Conservation (phyloP, 2,329 filamentous ascomycete genomes). For the Fusarium sterilihyphosum region DNA sequence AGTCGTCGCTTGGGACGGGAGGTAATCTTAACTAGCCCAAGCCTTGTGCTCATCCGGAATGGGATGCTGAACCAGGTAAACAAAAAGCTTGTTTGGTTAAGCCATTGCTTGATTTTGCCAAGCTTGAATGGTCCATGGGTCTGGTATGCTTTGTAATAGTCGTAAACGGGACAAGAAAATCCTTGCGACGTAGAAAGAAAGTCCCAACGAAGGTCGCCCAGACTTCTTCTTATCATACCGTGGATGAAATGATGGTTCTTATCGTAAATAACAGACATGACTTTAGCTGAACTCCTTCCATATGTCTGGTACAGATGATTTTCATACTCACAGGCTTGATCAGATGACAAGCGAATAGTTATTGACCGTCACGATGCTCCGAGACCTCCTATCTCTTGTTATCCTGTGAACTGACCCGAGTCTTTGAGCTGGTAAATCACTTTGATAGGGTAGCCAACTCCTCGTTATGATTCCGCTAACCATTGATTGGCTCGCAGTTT, state of each 20-base stretch:
- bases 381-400: neutral
- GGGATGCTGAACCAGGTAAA: neutral
- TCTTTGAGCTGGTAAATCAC: neutral
- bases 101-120: neutral
- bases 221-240: rapidly evolving
- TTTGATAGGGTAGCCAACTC: neutral
- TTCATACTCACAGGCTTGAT: neutral
- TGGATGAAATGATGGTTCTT: neutral
- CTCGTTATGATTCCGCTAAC: rapidly evolving
- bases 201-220: rapidly evolving
- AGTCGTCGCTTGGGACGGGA: neutral
- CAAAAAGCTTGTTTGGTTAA: neutral
- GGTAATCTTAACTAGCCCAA: neutral
- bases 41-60: neutral
- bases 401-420: rapidly evolving
- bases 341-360: rapidly evolving
- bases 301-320: rapidly evolving
- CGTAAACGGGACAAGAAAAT: rapidly evolving
- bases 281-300: too few species aligned
- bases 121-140: rapidly evolving
- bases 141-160: neutral
- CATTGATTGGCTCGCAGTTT: neutral
- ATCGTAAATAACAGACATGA: too few species aligned
- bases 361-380: rapidly evolving
- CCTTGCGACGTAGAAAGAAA: rapidly evolving